Evolutionary conservation across 805 yeast species (phyloP), one percentile per base, ranked within the genome.

Genomic region (Sugiyamaella smithiae): DNA sequence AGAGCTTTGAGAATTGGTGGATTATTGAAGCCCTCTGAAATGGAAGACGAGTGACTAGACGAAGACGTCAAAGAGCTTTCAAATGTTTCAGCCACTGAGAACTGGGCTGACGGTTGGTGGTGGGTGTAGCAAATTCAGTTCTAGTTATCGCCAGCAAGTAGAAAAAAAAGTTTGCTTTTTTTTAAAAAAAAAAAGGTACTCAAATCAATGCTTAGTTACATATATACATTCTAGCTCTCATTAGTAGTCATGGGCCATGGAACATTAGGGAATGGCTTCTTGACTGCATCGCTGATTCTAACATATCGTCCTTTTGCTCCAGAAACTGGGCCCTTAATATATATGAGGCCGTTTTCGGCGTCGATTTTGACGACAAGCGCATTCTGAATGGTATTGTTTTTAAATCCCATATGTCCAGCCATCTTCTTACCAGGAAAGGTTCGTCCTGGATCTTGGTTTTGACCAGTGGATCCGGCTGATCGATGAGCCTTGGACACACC

Each of bases 401-500:
- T 75, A 53, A 80, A 83, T 57, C 99, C 99, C 93, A 90, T 84
- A 67, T 87, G 86, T 56, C 99, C 99, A 31, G 98, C 95, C 99
- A 93, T 91, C 70, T 89, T 91, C 72, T 88, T 90, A 20, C 97
- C 98, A 12, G 97, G 98, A 54, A 89, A 73, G 46, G 89, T 88
- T 73, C 99, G 85, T 62, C 96, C 97, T 11, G 99, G 99, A 54
- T 88, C 85, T 57, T 93, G 95, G 63, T 87, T 86, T 67, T 84
- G 88, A 80, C 99, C 99, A 60, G 85, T 89, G 26, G 97, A 90
- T 78, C 99, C 99, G 61, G 95, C 96, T 50, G 89, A 82, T 77
- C 99, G 85, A 67, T 93, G 98, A 31, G 91, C 84, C 43, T 78
- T 73, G 24, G 99, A 88, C 22, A 87, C 90, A 85, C 99, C 99